These are phyloP conservation scores for Fusarium pseudograminearum DNA, from an alignment of 2,329 filamentous ascomycete species.

Conservation along the genomic window DNA sequence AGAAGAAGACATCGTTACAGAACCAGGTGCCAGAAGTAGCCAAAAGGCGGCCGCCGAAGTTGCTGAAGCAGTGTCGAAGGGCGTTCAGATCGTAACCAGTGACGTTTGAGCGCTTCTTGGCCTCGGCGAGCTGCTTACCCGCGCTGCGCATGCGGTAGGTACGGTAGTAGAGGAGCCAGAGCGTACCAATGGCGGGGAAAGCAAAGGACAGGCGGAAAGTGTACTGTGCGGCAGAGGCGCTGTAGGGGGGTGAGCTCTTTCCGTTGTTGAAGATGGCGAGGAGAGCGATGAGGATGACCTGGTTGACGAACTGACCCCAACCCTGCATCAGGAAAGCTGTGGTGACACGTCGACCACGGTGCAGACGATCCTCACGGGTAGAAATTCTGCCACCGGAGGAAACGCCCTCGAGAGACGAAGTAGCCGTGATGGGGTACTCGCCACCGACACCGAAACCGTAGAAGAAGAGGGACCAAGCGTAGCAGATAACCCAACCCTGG, in stretches of 20 bases:
- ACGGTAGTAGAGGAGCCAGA: slow-evolving; percentile 97
- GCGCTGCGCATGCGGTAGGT: slow-evolving; percentile 93
- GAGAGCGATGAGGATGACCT: slow-evolving; percentile 86
- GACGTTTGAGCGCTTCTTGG: slow-evolving; percentile 87
- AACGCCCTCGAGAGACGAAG: slow-evolving; percentile 92
- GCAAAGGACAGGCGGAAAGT: slow-evolving; percentile 94
- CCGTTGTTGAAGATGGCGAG: slow-evolving; percentile 91
- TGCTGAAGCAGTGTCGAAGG: slow-evolving; percentile 78
- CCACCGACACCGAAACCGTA: slow-evolving; percentile 75
- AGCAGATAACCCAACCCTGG: slow-evolving; percentile 97
- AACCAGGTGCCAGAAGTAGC: slow-evolving; percentile 94
- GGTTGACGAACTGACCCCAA: slow-evolving; percentile 97
- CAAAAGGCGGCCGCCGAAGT: slow-evolving; percentile 88
- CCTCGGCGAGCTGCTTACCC: slow-evolving; percentile 81
- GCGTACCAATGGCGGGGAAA: slow-evolving; percentile 87
- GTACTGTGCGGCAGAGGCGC: slow-evolving; percentile 81
- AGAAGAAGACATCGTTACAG: slow-evolving; percentile 98
- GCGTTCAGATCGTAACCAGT: slow-evolving; percentile 94
- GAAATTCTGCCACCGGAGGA: slow-evolving; percentile 88
- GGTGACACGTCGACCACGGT: slow-evolving; percentile 95
- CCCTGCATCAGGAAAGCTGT: slow-evolving; percentile 98
- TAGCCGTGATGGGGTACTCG: slow-evolving; percentile 97
- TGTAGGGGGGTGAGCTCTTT: slow-evolving; percentile 80
- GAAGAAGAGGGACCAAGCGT: slow-evolving; percentile 94
- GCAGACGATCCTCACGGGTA: slow-evolving; percentile 90